Base-by-base conservation (phyloP, 164 flowering plant species). In the Paratinospora sagittata region DNA sequence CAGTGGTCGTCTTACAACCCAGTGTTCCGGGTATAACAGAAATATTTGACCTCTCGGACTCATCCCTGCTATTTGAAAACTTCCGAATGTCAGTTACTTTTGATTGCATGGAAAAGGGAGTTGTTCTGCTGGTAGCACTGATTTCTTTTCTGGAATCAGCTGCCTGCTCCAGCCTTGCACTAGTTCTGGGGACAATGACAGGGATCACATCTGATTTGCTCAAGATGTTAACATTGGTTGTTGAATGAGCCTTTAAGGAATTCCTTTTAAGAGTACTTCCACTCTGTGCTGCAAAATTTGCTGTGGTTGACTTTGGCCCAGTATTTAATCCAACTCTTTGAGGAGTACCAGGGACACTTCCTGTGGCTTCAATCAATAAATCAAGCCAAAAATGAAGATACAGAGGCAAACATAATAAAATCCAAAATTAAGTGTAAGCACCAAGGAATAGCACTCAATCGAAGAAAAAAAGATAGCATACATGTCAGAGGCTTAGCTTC, bases 281-380 rank as follows among this genome's bases (percentile, higher is more conserved):
- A 81, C 64, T 81, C 52, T 87, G 76, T 70, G 78, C 79, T 61
- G 85, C 60, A 5, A 90, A 77, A 78, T 73, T 77, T 57, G 73
- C 64, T 23, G 76, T 33, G 78, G 70, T 74, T 7, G 81, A 73
- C 79, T 82, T 91, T 55, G 83, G 72, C 69, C 80, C 85, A 67
- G 79, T 72, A 69, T 70, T 84, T 21, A 79, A 27, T 69, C 71
- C 79, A 63, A 80, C 79, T 81, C 89, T 86, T 75, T 92, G 97
- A 74, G 97, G 97, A 71, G 97, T 91, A 77, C 86, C 78, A 67
- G 97, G 92, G 75, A 77, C 75, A 84, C 69, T 85, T 78, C 84
- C 91, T 76, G 88, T 41, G 73, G 90, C 93, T 92, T 79, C 79
- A 86, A 61, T 33, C 74, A 83, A 21, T 21, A 72, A 9, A 37